A percentile compares a stretch with the other conserved stretches of the same genome.
These are phyloP conservation scores for Thalassiosira livingstoniorum DNA, from an alignment of 352 stramenopile species.

Conservation along the genomic window DNA sequence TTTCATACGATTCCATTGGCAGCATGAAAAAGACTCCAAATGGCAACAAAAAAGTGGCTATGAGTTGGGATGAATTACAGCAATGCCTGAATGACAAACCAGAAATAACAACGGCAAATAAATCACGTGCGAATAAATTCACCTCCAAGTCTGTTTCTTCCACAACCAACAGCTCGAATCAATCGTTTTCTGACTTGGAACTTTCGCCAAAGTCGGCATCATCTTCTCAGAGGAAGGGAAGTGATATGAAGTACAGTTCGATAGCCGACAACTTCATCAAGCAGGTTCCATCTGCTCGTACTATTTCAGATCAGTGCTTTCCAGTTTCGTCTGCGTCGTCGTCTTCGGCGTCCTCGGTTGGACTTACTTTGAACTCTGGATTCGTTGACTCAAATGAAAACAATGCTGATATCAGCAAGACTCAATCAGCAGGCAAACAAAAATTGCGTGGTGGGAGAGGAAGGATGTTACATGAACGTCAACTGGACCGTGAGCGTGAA, in stretches of 20 bases:
- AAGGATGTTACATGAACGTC: not conserved
- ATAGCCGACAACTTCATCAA: slow-evolving; percentile 9
- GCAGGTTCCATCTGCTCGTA: slow-evolving; percentile 39
- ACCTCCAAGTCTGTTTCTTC: not conserved
- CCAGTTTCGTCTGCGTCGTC: slow-evolving; percentile 11
- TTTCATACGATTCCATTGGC: not conserved
- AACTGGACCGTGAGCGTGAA: not conserved
- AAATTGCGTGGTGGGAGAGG: not conserved
- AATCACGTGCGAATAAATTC: not conserved
- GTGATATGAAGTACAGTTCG: slow-evolving; percentile 48
- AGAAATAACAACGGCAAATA: not conserved
- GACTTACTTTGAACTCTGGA: not conserved
- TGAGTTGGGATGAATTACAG: not conserved
- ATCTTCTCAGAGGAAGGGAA: slow-evolving; percentile 8
- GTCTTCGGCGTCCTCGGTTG: slow-evolving; percentile 21
- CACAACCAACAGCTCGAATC: not conserved
- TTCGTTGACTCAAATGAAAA: not conserved
- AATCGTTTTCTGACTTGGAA: not conserved
- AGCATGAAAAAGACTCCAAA: not conserved
- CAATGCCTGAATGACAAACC: not conserved
- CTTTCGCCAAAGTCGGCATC: slow-evolving; percentile 1
- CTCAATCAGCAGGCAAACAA: slow-evolving; percentile 1
- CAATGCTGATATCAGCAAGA: not conserved
- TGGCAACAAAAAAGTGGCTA: not conserved
- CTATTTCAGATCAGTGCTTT: slow-evolving; percentile 49